These are phyloP conservation scores for Curvularia sp. DNA, from an alignment of 2,329 filamentous ascomycete species.

Conservation along the genomic window DNA sequence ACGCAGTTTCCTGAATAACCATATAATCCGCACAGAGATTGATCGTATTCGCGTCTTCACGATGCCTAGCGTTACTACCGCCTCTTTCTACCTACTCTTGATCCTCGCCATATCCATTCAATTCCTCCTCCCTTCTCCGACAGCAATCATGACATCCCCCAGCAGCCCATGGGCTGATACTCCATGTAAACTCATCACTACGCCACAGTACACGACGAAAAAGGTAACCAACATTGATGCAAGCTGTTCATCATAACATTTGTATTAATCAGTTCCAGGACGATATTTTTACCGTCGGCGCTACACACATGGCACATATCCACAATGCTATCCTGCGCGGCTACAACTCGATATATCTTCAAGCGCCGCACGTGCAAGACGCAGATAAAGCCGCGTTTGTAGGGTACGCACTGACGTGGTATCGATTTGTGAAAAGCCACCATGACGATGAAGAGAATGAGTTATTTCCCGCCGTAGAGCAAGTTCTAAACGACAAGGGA, in stretches of 20 bases:
- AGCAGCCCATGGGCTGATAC: conserved; percentile 42
- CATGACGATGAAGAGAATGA: conserved; percentile 49
- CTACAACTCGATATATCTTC: conserved; percentile 53
- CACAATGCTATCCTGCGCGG: conserved; percentile 53
- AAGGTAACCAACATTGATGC: conserved; percentile 23
- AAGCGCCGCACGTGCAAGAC: conserved; percentile 44
- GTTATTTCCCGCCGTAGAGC: conserved; percentile 47
- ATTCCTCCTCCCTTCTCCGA: conserved; percentile 10
- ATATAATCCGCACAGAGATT: not conserved
- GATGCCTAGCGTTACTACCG: conserved; percentile 19
- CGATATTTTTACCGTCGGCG: conserved; percentile 46
- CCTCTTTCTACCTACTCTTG: conserved; percentile 13
- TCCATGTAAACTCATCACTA: conserved; percentile 38
- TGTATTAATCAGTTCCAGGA: conserved; percentile 21
- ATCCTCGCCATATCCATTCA: conserved; percentile 14
- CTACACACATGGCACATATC: conserved; percentile 50
- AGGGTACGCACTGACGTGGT: conserved; percentile 48
- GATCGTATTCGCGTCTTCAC: not conserved
- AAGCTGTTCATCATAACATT: not conserved
- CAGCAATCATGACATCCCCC: conserved; percentile 4
- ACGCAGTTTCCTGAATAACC: not conserved
- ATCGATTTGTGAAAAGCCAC: conserved; percentile 45
- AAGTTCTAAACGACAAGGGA: conserved; percentile 35
- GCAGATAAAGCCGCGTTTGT: conserved; percentile 48
- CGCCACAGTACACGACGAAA: conserved; percentile 43